Conservation (phyloP, 768 basidiomycete species). For the Rhizopogon rudus region DNA sequence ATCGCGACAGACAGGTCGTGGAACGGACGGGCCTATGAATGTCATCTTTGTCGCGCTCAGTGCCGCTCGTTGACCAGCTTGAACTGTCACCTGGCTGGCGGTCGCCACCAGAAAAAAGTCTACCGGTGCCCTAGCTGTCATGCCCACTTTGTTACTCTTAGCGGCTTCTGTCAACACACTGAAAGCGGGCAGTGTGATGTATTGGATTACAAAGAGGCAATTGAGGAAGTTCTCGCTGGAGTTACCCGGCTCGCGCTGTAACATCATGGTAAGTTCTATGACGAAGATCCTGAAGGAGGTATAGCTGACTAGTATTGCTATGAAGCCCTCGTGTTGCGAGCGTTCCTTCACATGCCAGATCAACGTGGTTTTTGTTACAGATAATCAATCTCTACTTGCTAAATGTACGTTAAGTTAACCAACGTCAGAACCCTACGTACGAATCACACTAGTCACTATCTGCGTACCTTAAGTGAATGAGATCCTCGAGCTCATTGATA, state of each 20-base stretch:
- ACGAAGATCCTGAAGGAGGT: neutral
- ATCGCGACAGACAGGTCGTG: constrained; percentile 34
- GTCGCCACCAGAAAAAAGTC: constrained; percentile 45
- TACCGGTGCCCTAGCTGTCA: constrained; percentile 56
- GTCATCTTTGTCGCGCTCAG: constrained; percentile 50
- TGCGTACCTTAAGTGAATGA: neutral
- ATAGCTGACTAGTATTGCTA: neutral
- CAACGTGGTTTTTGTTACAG: neutral
- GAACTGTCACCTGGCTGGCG: constrained; percentile 62
- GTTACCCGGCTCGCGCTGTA: constrained; percentile 10
- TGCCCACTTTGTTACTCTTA: constrained; percentile 43
- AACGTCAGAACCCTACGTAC: neutral
- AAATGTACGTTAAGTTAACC: neutral
- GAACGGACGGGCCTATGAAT: constrained; percentile 49
- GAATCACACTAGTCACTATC: neutral
- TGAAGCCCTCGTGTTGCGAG: constrained; percentile 1
- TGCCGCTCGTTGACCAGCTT: constrained; percentile 39
- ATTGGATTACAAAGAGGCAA: constrained; percentile 34
- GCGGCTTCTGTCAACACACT: constrained; percentile 58
- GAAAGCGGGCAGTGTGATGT: constrained; percentile 56
- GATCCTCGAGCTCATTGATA: neutral
- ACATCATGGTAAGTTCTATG: constrained; percentile 10
- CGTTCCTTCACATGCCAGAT: neutral
- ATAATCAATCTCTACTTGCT: neutral
- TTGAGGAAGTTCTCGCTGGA: constrained; percentile 30